Base-by-base conservation (phyloP, 345 rosid genomes). In the Syzygium aqueum region DNA sequence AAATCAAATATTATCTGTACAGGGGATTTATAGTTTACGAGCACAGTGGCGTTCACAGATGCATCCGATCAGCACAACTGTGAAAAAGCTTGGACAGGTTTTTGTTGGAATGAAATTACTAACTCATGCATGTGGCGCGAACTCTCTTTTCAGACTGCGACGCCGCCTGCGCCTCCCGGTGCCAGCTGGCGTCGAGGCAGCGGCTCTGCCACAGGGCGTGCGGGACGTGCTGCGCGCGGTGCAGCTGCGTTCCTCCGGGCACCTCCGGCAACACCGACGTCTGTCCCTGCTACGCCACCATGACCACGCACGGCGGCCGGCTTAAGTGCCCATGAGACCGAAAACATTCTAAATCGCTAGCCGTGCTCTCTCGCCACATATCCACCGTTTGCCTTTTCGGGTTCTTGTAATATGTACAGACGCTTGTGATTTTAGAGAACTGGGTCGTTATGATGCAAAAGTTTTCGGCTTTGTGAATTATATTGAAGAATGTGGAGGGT, bases 161-260 rank as follows among this genome's bases (percentile, higher is more conserved):
- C 1, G 86, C 86, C 33, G 96, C 96, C 16, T 96, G 99, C 77
- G n/a, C 7, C 3, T 93, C 87, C 3, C 90, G 99, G 89, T 97
- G 98, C 91, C 91, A 52, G 63, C 87, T 90, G 28, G 90, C 99
- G 3, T 93, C 94, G 2, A 92, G 96, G 89, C 98, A 93, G 6
- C 85, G 49, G 1, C 89, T 93, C 7, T 96, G 98, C 89, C 90
- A 92, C 53, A 90, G 96, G 87, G 99, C 97, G 16, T 95, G 99
- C 43, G 96, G 97, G 84, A 94, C 93, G 21, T 95, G 98, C 77
- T 95, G 97, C 83, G 87, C 85, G 1, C 89, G 92, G 11, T 96
- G 99, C 95, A 93, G 86, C 88, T 97, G 98, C 51, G 97, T 95
- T 33, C 99, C 98, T 61, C 95, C 97, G 2, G 98, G 97, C 8